Evolutionary conservation across 768 basidiomycete species (phyloP).

Genomic region (Butyriboletus loyo): DNA sequence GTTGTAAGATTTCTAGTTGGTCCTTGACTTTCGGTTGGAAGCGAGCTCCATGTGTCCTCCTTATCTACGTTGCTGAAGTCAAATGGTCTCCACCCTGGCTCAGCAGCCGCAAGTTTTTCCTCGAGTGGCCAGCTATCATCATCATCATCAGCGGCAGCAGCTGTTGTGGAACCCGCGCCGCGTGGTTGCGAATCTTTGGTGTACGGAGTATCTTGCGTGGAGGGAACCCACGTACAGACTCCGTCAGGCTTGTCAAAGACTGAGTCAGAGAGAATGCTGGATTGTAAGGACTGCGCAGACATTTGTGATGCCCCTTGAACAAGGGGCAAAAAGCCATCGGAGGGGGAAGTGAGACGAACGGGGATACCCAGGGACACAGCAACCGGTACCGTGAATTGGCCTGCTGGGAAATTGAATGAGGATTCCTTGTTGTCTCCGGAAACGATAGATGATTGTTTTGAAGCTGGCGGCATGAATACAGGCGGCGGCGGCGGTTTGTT

Average conservation of each 20-base stretch:
- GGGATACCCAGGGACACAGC: slow-evolving; percentile 47
- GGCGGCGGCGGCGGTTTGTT: slow-evolving; percentile 44
- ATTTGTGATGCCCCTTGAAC: slow-evolving; percentile 31
- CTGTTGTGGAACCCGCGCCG: background rate
- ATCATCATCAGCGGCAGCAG: slow-evolving; percentile 30
- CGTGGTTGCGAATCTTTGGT: slow-evolving; percentile 39
- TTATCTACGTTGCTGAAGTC: slow-evolving; percentile 54
- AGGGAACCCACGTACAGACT: slow-evolving; percentile 52
- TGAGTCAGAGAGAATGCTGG: slow-evolving; percentile 48
- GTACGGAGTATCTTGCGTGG: slow-evolving; percentile 59
- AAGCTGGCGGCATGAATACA: slow-evolving; percentile 25
- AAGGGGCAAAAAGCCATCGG: slow-evolving; percentile 14
- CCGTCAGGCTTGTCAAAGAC: slow-evolving; percentile 49
- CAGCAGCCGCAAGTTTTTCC: slow-evolving; percentile 53
- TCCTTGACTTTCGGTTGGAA: slow-evolving; percentile 56
- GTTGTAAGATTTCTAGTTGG: slow-evolving; percentile 23
- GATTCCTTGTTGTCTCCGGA: slow-evolving; percentile 27
- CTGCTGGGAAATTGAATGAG: slow-evolving; percentile 35
- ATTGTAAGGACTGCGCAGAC: slow-evolving; percentile 53
- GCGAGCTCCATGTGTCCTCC: slow-evolving; percentile 73
- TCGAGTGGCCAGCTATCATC: slow-evolving; percentile 76
- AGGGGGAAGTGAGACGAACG: slow-evolving; percentile 31
- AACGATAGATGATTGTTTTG: slow-evolving; percentile 11
- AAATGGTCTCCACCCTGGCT: slow-evolving; percentile 60
- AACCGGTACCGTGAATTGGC: slow-evolving; percentile 42